These are phyloP conservation scores for Lipomyces japonicus DNA, from an alignment of 805 yeast species.

Conservation along the genomic window DNA sequence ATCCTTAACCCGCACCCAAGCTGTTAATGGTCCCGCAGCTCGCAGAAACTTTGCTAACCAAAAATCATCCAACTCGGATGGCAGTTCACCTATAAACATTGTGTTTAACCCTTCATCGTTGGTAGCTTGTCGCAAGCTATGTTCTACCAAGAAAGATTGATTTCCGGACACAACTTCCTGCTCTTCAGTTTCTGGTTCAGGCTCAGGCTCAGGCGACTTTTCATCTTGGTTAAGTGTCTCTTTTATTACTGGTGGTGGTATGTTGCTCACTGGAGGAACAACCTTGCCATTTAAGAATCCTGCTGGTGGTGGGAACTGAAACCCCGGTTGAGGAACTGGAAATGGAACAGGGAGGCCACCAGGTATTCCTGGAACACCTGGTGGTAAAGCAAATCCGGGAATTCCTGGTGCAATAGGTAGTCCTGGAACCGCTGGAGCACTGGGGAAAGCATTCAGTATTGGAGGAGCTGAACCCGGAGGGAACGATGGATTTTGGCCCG, in stretches of 20 bases:
- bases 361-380: constrained; percentile 5
- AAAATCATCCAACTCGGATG: constrained; percentile 26
- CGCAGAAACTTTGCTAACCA: constrained; percentile 23
- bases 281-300: neutral
- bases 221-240: constrained; percentile 1
- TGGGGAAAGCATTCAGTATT: constrained; percentile 5
- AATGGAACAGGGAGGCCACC: constrained; percentile 9
- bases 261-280: neutral
- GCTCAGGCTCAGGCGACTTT: neutral
- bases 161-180: neutral
- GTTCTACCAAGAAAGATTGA: constrained; percentile 11
- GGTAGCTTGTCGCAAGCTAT: constrained; percentile 19
- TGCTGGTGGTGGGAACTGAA: neutral
- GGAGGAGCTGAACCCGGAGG: neutral
- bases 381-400: constrained; percentile 1
- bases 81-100: constrained; percentile 17
- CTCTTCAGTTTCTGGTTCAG: neutral
- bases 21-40: constrained; percentile 12
- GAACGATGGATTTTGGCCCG: neutral
- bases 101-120: constrained; percentile 20
- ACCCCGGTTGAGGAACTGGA: neutral
- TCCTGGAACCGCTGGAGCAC: constrained; percentile 4
- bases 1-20: constrained; percentile 22
- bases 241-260: neutral
- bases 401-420: constrained; percentile 5